Evolutionary conservation across 192 early-diverging fungal genomes (phyloP), one percentile per base, ranked within the genome.

Genomic region (Coemansia erecta): DNA sequence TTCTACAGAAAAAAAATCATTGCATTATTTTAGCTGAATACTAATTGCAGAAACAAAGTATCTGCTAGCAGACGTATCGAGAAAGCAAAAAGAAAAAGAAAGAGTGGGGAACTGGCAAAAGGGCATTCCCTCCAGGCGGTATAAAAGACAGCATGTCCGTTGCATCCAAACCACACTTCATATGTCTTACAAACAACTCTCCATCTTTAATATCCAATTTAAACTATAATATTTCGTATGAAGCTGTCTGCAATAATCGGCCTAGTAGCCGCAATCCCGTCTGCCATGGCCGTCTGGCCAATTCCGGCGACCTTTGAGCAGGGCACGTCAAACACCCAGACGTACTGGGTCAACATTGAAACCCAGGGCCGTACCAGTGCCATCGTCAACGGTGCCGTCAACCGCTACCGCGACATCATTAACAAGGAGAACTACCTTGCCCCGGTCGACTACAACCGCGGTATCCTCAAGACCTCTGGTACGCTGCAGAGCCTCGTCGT

Each of bases 261-360:
- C 44, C 57, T 76, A 41, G 18, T 70, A 8, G 73, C 73, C 33
- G 63, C 67, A 15, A 45, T 59, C 2, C 73, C 73, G 2, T 58
- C 63, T 14, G 73, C 55, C 17, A 43, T 72, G 21, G 75, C 69
- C 11, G 53, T 77, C 8, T 77, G 75, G 75, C 75, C 75, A 1
- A 62, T 77, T 9, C 75, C 75, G 3, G 63, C 51, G 24, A 68
- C 64, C 12, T 48, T 68, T 7, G 24, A 44, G 21, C 64, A 77
- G 24, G 69, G 75, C 54, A 64, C 17, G n/a, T 59, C 61, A 0
- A 78, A 72, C 35, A 78, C 70, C 21, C 24, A 61, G 31, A 63
- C 58, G 9, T 35, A 48, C 51, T 55, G 46, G 58, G 55, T 69
- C 14, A 53, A 42, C 58, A 68, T 78, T 42, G 54, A 40, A 13